Evolutionary conservation across 1,139 yeast genomes (phyloP).

Genomic region (Keqinozyma sinolaborantium): DNA sequence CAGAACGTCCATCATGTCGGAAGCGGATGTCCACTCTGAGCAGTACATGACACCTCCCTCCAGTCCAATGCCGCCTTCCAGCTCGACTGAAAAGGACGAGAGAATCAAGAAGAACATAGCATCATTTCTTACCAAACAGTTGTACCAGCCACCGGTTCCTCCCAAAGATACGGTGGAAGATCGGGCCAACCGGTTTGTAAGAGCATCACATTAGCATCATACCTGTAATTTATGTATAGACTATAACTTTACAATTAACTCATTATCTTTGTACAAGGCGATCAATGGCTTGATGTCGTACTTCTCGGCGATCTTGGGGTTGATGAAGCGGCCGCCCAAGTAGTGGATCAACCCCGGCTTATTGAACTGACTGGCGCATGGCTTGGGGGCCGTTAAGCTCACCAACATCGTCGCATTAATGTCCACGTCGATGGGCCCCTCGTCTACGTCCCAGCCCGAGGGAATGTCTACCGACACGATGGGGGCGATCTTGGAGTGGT

Average conservation of each 20-base stretch:
- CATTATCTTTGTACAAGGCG: constrained; percentile 29
- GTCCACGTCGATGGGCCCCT: constrained; percentile 58
- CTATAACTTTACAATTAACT: constrained; percentile 30
- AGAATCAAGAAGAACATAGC: constrained; percentile 7
- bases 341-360: constrained; percentile 48
- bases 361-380: constrained; percentile 58
- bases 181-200: constrained; percentile 1
- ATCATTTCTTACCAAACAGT: constrained; percentile 7
- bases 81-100: constrained; percentile 4
- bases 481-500: constrained; percentile 40
- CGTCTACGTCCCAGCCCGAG: constrained; percentile 94
- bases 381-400: constrained; percentile 92
- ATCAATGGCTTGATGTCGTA: constrained; percentile 58
- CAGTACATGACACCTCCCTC: neutral
- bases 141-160: neutral
- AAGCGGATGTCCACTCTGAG: too few species aligned
- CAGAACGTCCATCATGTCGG: too few species aligned
- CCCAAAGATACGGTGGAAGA: neutral
- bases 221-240: neutral
- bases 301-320: constrained; percentile 59
- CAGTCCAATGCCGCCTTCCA: neutral
- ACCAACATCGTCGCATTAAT: constrained; percentile 65
- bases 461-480: constrained; percentile 88
- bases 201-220: constrained; percentile 2
- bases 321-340: constrained; percentile 87